phyloP scores from a whole-genome alignment of 2,329 filamentous ascomycete species.

The Aspergillus brunneoviolaceus region DNA sequence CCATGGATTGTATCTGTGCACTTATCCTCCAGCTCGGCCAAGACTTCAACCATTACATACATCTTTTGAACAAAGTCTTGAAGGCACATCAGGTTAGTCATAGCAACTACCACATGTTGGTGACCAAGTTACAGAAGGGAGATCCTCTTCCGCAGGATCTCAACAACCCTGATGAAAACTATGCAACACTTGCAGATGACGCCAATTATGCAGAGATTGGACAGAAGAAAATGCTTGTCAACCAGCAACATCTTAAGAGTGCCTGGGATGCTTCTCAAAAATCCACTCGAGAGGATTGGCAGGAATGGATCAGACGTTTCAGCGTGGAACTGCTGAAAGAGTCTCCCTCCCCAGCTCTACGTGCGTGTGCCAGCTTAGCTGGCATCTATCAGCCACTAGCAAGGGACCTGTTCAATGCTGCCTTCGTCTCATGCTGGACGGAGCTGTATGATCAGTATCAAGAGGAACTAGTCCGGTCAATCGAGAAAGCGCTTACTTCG shows the following conservation, averaged over 20 bases:
- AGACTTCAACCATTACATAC: constrained; percentile 92
- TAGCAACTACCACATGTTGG: constrained; percentile 86
- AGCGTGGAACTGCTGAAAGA: constrained; percentile 93
- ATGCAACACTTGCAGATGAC: constrained; percentile 76
- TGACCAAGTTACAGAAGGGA: constrained; percentile 89
- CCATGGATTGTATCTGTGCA: constrained; percentile 90
- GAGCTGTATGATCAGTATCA: constrained; percentile 97
- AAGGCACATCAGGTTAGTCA: constrained; percentile 79
- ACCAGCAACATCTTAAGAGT: constrained; percentile 92
- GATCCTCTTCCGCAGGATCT: constrained; percentile 94
- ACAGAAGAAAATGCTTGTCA: constrained; percentile 93
- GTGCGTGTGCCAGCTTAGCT: constrained; percentile 87
- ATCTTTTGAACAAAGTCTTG: constrained; percentile 85
- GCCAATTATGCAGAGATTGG: constrained; percentile 77
- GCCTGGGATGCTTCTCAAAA: constrained; percentile 98
- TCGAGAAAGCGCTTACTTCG: constrained; percentile 92
- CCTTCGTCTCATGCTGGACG: constrained; percentile 98
- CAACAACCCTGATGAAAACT: constrained; percentile 81
- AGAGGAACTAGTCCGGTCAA: constrained; percentile 91
- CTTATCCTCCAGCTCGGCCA: constrained; percentile 94
- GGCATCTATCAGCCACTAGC: constrained; percentile 90
- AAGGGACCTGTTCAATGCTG: constrained; percentile 94
- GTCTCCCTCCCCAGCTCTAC: constrained; percentile 90
- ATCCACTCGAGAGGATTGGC: constrained; percentile 97
- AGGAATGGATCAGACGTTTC: constrained; percentile 96